These are phyloP conservation scores for Capsella bursapastoris DNA, from an alignment of 345 rosid genomes.

Conservation along the genomic window DNA sequence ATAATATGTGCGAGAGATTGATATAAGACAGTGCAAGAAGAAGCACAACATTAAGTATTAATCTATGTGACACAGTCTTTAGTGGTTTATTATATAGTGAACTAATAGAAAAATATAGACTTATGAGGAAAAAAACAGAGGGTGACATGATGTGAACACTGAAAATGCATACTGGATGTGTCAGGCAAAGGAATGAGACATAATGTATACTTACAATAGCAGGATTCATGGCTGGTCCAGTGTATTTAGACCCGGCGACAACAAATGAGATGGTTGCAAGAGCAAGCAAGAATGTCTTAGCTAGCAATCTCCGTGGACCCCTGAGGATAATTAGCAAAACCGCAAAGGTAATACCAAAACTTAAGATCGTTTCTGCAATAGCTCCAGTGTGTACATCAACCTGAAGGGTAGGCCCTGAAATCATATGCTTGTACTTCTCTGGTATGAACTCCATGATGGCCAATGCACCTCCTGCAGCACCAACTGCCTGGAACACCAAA, in stretches of 20 bases:
- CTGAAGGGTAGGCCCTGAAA: conserved; percentile 76
- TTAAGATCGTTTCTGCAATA: conserved; percentile 83
- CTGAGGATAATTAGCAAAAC: conserved; percentile 72
- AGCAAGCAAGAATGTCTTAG: conserved; percentile 73
- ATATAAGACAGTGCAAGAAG: neutral
- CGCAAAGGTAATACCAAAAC: conserved; percentile 73
- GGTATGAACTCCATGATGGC: conserved; percentile 85
- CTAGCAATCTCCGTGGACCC: conserved; percentile 65
- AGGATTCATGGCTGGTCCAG: conserved; percentile 99
- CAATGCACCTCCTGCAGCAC: conserved; percentile 90
- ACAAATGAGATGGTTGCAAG: conserved; percentile 66
- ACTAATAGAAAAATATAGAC: neutral
- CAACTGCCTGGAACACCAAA: conserved; percentile 67
- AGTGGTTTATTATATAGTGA: neutral
- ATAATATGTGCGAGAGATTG: neutral
- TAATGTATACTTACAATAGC: conserved; percentile 73
- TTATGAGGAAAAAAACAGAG: neutral
- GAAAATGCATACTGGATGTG: too few relatives aligned
- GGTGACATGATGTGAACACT: neutral
- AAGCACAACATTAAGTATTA: neutral
- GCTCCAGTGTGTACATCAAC: conserved; percentile 95
- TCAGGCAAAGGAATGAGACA: neutral
- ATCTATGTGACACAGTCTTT: neutral
- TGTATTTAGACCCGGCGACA: conserved; percentile 66
- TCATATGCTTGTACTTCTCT: conserved; percentile 73